Base-by-base conservation (phyloP, 257 asterid species). In the Rubia yunnanensis region DNA sequence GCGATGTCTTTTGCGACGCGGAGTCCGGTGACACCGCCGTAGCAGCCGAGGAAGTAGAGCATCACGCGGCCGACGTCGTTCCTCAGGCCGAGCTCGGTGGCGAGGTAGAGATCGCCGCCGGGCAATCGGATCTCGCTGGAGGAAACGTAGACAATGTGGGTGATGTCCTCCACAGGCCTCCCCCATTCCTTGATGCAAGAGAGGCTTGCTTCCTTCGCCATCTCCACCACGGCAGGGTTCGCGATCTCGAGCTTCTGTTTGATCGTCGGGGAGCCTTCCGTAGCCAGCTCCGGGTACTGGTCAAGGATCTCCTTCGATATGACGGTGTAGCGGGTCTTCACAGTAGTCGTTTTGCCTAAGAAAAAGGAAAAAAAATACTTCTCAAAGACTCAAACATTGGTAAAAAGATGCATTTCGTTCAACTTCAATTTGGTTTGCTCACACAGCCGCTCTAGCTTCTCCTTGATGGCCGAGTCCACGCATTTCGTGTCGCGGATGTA, bases 1-100 rank as follows among this genome's bases (percentile, higher is more conserved):
- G 96, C 96, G 3, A 92, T 89, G 83, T 92, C 98, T 54, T 92
- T 92, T 24, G 98, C 98, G 3, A 92, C 95, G 6, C 96, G 60
- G 24, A 92, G 98, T 59, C 92, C 98, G 0, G 96, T 86, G 64
- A 84, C 95, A 50, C 98, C 98, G 15, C 98, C 95, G 62, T 87
- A 92, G 78, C 96, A 92, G 65, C 98, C 98, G 18, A 89, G 77
- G 55, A 92, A 92, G 81, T 89, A 89, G 9, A 89, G 86, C 95
- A 89, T 86, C 13, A 89, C 95, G 13, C 95, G 90, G 2, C 85
- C 81, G 39, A 89, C 85, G 73, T 92, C 95, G 69, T 67, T 78
- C 11, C 74, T 71, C 10, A 89, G 84, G 69, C 87, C 86, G 35
- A 92, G 94, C 50, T 85, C 92, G 1, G 63, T 54, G 44, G 98